Evolutionary conservation across 106 monocot genomes (phyloP).

Genomic region (Phalaenopsis equestris): DNA sequence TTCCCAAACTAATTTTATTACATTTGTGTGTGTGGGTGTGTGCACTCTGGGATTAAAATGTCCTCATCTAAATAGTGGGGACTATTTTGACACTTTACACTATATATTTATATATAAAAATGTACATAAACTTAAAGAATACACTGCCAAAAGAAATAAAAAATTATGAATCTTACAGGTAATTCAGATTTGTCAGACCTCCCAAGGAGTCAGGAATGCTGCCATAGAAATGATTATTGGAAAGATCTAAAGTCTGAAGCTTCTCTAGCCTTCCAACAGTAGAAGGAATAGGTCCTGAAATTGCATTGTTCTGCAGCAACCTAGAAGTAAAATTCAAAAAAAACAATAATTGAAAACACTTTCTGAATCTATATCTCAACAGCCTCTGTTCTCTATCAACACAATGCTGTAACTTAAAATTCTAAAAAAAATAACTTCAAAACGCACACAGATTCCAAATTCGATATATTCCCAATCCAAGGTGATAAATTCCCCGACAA

Average conservation of each 20-base stretch:
- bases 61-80: no score
- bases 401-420: background rate
- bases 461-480: constrained; percentile 78
- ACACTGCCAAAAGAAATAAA: background rate
- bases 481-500: constrained; percentile 84
- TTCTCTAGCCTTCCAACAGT: constrained; percentile 48
- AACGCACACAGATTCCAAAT: constrained; percentile 85
- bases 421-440: background rate
- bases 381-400: background rate
- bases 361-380: background rate
- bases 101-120: no score
- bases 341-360: background rate
- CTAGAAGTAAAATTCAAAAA: constrained; percentile 13
- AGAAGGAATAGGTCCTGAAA: constrained; percentile 50
- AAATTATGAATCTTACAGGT: constrained; percentile 38
- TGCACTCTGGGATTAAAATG: no score
- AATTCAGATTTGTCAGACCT: constrained; percentile 50
- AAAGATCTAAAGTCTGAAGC: constrained; percentile 59
- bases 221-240: constrained; percentile 55
- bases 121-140: no score
- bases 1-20: background rate
- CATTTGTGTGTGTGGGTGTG: no score
- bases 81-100: no score
- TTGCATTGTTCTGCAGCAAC: constrained; percentile 63
- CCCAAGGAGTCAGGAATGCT: constrained; percentile 50